Conservation (phyloP, 78 protist species). For the Dictyostelium brefeldianum region DNA sequence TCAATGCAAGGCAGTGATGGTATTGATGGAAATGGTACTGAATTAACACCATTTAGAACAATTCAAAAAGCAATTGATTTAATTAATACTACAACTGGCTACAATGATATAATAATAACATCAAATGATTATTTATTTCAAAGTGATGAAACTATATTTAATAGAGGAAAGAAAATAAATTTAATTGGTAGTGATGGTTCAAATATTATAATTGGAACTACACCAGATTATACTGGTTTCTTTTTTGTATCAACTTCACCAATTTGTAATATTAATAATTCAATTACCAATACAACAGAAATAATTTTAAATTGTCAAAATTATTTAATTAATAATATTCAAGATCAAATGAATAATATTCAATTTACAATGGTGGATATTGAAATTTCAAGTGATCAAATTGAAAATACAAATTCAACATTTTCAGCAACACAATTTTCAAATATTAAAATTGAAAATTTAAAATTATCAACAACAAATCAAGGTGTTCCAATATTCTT, state of each 20-base stretch:
- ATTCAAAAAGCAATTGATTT: conserved; percentile 2
- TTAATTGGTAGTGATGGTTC: not conserved
- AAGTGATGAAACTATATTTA: not conserved
- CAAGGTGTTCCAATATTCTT: not conserved
- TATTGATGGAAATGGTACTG: conserved; percentile 20
- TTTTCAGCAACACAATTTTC: not conserved
- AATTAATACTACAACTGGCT: not conserved
- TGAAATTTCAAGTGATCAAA: not conserved
- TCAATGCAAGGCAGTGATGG: conserved; percentile 29
- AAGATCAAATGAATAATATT: not conserved
- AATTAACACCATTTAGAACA: conserved; percentile 20
- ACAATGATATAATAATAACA: not conserved
- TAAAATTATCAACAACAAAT: not conserved
- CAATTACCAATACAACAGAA: too few species aligned
- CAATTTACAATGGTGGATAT: not conserved
- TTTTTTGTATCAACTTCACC: not conserved
- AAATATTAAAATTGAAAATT: not conserved
- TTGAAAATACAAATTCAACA: not conserved
- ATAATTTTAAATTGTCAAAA: too few species aligned
- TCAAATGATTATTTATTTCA: not conserved
- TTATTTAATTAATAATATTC: too few species aligned
- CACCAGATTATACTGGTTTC: not conserved
- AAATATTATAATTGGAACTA: not conserved
- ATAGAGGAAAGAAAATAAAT: not conserved
- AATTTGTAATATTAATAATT: not conserved